Base-by-base conservation (phyloP, 2,329 filamentous ascomycete genomes). In the Torrubiellomyces zombiae region DNA sequence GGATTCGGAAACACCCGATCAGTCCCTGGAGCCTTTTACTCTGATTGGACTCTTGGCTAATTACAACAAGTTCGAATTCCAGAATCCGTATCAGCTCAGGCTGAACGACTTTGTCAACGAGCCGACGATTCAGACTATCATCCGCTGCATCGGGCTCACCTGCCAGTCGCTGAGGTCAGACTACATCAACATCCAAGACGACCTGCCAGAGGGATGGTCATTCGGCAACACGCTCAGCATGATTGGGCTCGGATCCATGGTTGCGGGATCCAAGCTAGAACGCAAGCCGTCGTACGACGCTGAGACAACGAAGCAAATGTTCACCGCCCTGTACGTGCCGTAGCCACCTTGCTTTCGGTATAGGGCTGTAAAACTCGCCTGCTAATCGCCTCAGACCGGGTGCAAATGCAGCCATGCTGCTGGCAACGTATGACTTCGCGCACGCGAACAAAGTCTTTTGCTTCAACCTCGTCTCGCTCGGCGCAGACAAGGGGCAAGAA, bases 31-130 rank as follows among this genome's bases (percentile, higher is more conserved):
- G 30, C 77, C 86, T 0, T 83, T 94, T 37, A 69, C 76, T 9
- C 65, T 95, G 7, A 62, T 94, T 12, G 86, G 86, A 9, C 62
- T 95, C 4, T 59, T 98, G 26, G 79, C 81, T 35, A 98, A 95
- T 53, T 95, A 95, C 63, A 95, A 98, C 64, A 98, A 95, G 50
- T 98, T 98, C 43, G 89, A 98, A 50, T 86, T 91, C 29, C 85
- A 93, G 46, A 98, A 98, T 39, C 86, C 86, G 1, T 98, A 98
- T 41, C 77, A 89, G 40, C 58, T 91, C 33, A 78, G 86, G 15
- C 64, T 98, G 10, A 83, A 86, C 39, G 85, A 95, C 48, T 95
- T 95, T 50, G 82, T 94, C 40, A 93, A 98, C 44, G 85, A 95
- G 43, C 58, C 64, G 0, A 76, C 78, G 3, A 94, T 95, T 39